These are phyloP conservation scores for Trametes hirsuta DNA, from an alignment of 1,284 basidiomycete species.

Conservation along the genomic window DNA sequence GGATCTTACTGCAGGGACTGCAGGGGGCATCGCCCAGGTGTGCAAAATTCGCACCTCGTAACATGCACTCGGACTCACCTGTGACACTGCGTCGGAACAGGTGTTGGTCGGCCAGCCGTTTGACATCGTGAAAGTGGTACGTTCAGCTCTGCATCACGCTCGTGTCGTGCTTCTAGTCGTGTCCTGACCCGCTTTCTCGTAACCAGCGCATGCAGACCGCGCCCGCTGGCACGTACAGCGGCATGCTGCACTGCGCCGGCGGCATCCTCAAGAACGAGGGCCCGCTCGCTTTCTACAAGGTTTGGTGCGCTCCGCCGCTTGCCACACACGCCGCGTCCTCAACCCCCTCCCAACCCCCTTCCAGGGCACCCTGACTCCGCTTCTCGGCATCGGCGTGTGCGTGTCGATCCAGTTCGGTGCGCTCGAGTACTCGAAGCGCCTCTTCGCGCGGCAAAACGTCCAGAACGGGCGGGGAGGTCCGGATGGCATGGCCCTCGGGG, in stretches of 20 bases:
- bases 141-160: conserved; percentile 30
- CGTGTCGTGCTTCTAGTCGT: background rate
- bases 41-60: conserved; percentile 10
- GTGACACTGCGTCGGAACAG: conserved; percentile 38
- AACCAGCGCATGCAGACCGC: conserved; percentile 90
- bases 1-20: conserved; percentile 85
- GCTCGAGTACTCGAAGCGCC: conserved; percentile 89
- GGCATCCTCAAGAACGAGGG: conserved; percentile 92
- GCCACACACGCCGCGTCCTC: background rate
- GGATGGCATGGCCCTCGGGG: conserved; percentile 59
- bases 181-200: conserved; percentile 15
- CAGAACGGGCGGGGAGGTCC: conserved; percentile 58
- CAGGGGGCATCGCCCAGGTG: conserved; percentile 89
- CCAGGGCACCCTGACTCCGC: conserved; percentile 90
- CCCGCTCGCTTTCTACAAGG: conserved; percentile 96
- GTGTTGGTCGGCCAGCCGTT: conserved; percentile 94
- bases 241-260: conserved; percentile 88
- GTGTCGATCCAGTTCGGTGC: conserved; percentile 98
- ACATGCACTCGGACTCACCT: conserved; percentile 2
- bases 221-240: conserved; percentile 86
- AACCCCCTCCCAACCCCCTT: background rate
- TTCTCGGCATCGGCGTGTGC: conserved; percentile 93
- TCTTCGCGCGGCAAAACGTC: conserved; percentile 68
- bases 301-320: conserved; percentile 34
- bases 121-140: conserved; percentile 94